A percentile compares a stretch with the other conserved stretches of the same genome.
phyloP scores from a whole-genome alignment of 345 rosid species.

The Moringa oleifera region DNA sequence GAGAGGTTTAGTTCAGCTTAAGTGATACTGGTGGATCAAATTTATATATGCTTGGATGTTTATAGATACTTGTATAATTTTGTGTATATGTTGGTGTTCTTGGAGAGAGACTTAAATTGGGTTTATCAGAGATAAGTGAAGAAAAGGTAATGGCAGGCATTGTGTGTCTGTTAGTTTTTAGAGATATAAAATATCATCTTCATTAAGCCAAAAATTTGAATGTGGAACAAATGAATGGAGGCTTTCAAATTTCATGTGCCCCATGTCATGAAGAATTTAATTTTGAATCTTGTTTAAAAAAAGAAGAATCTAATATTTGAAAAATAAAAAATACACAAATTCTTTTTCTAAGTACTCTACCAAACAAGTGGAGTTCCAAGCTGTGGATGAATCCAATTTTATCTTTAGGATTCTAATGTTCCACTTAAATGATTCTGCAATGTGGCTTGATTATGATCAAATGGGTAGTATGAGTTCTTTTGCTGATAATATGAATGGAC shows the following conservation, averaged over 20 bases:
- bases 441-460: background rate
- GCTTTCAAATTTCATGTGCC: too few species aligned
- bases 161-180: background rate
- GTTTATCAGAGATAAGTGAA: background rate
- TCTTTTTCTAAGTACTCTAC: too few species aligned
- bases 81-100: background rate
- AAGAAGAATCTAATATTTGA: background rate
- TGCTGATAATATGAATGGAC: background rate
- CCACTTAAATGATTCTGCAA: background rate
- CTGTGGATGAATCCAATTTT: too few species aligned
- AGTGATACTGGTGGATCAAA: too few species aligned
- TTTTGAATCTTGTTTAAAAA: too few species aligned
- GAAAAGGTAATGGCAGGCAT: background rate
- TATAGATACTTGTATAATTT: too few species aligned
- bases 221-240: background rate
- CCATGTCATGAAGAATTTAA: too few species aligned
- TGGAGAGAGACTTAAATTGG: background rate
- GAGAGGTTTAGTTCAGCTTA: too few species aligned
- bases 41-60: too few species aligned
- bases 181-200: background rate
- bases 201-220: too few species aligned
- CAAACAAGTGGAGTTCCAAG: background rate
- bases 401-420: background rate
- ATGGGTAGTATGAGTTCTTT: background rate
- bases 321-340: too few species aligned